phyloP scores from a whole-genome alignment of 257 asterid species.

The Jaltomata sinuosa region DNA sequence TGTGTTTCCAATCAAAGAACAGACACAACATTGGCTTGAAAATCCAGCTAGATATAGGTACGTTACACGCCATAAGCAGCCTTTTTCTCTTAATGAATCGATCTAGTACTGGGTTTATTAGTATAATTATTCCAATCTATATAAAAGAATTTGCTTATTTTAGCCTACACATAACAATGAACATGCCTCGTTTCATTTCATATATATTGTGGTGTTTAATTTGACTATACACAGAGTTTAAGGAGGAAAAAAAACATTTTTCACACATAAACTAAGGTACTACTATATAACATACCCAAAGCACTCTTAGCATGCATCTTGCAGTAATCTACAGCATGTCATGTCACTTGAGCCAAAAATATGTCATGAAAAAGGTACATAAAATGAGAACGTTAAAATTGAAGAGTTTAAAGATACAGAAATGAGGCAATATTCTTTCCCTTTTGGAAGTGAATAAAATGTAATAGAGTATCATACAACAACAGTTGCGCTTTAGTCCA shows the following conservation, averaged over 20 bases:
- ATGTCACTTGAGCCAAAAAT: background rate
- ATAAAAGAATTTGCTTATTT: too few relatives aligned
- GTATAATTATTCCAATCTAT: too few relatives aligned
- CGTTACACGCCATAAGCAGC: background rate
- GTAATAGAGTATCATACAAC: too few relatives aligned
- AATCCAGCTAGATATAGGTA: constrained; percentile 46
- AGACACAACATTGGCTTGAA: constrained; percentile 40
- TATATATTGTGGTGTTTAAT: background rate
- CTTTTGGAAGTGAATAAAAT: too few relatives aligned
- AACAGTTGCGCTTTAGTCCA: too few relatives aligned
- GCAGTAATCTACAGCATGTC: background rate
- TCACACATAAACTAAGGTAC: too few relatives aligned
- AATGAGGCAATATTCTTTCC: too few relatives aligned
- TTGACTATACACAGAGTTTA: background rate
- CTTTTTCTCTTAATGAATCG: too few relatives aligned
- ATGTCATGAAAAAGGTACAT: too few relatives aligned
- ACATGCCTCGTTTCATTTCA: background rate
- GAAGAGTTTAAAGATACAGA: too few relatives aligned
- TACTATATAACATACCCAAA: background rate
- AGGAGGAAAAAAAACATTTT: background rate
- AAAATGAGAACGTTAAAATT: background rate
- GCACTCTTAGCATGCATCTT: background rate
- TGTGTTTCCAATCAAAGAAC: constrained; percentile 43
- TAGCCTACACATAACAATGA: too few relatives aligned
- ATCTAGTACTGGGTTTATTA: too few relatives aligned